Evolutionary conservation across 2,329 filamentous ascomycete species (phyloP), one percentile per base, ranked within the genome.

Genomic region (Colletotrichum australisinense): DNA sequence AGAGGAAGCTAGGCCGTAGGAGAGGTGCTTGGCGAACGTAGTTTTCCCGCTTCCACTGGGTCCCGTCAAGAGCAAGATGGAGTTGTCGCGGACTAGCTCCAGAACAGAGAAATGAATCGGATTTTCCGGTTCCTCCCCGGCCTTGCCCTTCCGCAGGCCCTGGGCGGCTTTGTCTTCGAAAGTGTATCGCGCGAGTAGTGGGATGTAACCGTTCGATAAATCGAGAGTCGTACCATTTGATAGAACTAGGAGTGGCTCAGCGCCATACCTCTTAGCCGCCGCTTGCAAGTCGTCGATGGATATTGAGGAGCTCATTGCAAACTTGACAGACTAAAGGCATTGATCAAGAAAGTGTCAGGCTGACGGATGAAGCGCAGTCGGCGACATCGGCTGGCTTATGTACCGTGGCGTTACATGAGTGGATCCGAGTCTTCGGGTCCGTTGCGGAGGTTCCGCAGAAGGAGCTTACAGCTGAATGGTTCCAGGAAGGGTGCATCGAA

Each of bases 101-200:
- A 71, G 12, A 0, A 46, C 46, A 5, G 63, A 53, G 8, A 67
- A 71, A 42, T 71, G 56, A 8, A 71, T 19, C 0, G 63, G 56
- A 6, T 30, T 35, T 46, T 71, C 63, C 5, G 42, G 56, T 11
- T 71, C n/a, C 3, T 67, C 42, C 0, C 55, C 46, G 5, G 3
- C 30, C 16, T 14, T 67, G 12, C 63, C 56, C 19, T 67, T 71
- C 9, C 63, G 68, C 0, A 71, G 7, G 14, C 68, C 68, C 16
- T 71, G 60, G 30, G 68, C 63, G 1, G 68, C 63, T 14, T 67
- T 71, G 63, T 71, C 68, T 30, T 71, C 68, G 19, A 26, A 46
- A 1, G 68, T 71, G 14, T 60, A 71, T 3, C 56, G 63, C 0
- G 46, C 46, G 2, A 71, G 11, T 3, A 67, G 46, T 7, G 68